These are phyloP conservation scores for Heliocybe sulcata DNA, from an alignment of 1,284 basidiomycete genomes.

Conservation along the genomic window DNA sequence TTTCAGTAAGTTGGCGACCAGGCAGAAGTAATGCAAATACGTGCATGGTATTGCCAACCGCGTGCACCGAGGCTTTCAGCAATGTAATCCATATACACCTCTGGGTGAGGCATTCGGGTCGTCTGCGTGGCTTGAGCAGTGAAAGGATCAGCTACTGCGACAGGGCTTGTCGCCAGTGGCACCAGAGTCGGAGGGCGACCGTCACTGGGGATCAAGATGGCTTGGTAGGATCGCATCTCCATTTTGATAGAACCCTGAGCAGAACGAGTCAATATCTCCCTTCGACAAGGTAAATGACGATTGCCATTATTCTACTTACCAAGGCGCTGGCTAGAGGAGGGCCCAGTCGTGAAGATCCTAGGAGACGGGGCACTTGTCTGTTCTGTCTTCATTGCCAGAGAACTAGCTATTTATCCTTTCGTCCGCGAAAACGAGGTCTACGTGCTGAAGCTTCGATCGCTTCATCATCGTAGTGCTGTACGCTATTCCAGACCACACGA, in stretches of 20 bases:
- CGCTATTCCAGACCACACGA: neutral
- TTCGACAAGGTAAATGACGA: neutral
- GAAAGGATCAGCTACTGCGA: constrained; percentile 39
- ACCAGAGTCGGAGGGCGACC: constrained; percentile 60
- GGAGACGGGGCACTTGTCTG: neutral
- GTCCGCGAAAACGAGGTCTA: neutral
- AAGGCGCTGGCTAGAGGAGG: neutral
- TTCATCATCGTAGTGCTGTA: neutral
- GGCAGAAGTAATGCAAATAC: constrained; percentile 13
- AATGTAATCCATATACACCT: constrained; percentile 79
- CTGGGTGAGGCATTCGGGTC: constrained; percentile 67
- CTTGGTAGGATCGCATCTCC: constrained; percentile 47
- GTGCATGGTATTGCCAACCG: constrained; percentile 67
- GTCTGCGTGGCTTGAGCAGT: constrained; percentile 26
- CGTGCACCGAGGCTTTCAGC: constrained; percentile 59
- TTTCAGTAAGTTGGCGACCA: constrained; percentile 2
- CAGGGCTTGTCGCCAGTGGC: constrained; percentile 61
- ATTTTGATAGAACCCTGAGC: constrained; percentile 39
- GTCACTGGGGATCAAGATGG: constrained; percentile 33
- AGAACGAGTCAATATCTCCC: neutral
- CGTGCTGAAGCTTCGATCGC: neutral
- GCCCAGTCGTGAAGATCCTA: neutral
- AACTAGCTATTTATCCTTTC: neutral
- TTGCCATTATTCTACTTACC: neutral
- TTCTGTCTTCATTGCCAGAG: neutral